Conservation (phyloP, 352 stramenopile genomes). For the Globisporangium canariense region DNA sequence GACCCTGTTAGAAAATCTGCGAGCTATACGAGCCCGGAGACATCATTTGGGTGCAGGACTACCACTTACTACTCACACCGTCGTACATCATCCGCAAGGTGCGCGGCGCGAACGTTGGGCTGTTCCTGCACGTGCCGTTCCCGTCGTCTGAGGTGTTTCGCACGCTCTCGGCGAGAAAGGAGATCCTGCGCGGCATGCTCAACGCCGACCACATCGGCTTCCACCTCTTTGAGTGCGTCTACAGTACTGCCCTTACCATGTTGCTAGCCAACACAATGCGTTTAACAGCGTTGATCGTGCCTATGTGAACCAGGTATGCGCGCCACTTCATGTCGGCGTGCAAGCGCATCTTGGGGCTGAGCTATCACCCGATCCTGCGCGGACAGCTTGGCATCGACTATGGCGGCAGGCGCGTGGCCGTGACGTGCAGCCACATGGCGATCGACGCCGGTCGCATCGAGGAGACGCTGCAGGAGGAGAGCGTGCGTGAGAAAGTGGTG, state of each 20-base stretch:
- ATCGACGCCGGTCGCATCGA: conserved; percentile 62
- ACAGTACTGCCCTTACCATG: background rate
- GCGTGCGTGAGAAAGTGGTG: conserved; percentile 54
- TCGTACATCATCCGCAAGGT: conserved; percentile 92
- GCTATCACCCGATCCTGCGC: conserved; percentile 90
- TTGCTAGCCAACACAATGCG: no score
- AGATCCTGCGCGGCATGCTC: conserved; percentile 88
- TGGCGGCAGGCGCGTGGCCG: conserved; percentile 90
- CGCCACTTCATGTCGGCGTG: conserved; percentile 91
- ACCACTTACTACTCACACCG: conserved; percentile 96
- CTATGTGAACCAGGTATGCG: conserved; percentile 29
- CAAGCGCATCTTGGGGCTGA: conserved; percentile 92
- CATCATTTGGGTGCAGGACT: conserved; percentile 98
- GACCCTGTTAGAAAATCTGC: conserved; percentile 45
- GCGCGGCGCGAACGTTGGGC: conserved; percentile 89
- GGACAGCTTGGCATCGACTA: conserved; percentile 94
- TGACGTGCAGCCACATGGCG: conserved; percentile 94
- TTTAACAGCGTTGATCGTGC: background rate
- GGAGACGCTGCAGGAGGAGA: conserved; percentile 33
- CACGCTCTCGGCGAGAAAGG: conserved; percentile 91
- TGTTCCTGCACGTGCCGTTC: conserved; percentile 99
- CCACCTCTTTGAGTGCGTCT: conserved; percentile 89
- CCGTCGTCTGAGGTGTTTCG: conserved; percentile 98
- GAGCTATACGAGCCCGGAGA: conserved; percentile 79
- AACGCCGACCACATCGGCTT: conserved; percentile 92